phyloP scores from a whole-genome alignment of 2,329 filamentous ascomycete genomes.

The Teratosphaeria nubilosa region DNA sequence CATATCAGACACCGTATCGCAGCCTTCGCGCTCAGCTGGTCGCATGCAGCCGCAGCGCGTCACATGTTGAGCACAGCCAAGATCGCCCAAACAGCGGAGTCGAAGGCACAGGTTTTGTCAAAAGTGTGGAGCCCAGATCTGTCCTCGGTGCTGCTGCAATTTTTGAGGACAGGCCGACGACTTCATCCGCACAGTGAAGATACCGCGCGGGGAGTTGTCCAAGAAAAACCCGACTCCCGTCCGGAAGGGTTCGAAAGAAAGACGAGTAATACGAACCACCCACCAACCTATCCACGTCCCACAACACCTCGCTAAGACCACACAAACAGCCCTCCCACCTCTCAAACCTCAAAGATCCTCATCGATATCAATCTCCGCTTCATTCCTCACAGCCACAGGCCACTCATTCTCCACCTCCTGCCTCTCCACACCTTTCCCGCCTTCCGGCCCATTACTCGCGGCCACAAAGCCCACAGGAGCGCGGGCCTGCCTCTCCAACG shows the following conservation, averaged over 20 bases:
- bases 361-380: constrained; percentile 27
- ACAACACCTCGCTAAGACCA: neutral
- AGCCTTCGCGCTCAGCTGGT: too few relatives aligned
- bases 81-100: too few relatives aligned
- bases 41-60: too few relatives aligned
- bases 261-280: neutral
- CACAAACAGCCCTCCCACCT: neutral
- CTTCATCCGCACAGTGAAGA: too few relatives aligned
- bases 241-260: neutral
- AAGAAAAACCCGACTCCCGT: neutral
- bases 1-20: too few relatives aligned
- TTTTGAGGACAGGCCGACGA: too few relatives aligned
- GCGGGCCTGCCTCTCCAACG: constrained; percentile 75
- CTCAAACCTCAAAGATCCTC: constrained; percentile 17
- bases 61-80: too few relatives aligned
- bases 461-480: constrained; percentile 88
- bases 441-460: constrained; percentile 51
- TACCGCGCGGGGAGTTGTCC: too few relatives aligned
- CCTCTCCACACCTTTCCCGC: constrained; percentile 17
- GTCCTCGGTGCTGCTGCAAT: too few relatives aligned
- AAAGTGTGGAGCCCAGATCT: too few relatives aligned
- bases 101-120: too few relatives aligned
- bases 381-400: constrained; percentile 7
- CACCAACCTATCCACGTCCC: neutral
- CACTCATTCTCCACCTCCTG: constrained; percentile 1